Evolutionary conservation across 2,329 filamentous ascomycete genomes (phyloP).

Genomic region (Chrysosphaeria jannelii): DNA sequence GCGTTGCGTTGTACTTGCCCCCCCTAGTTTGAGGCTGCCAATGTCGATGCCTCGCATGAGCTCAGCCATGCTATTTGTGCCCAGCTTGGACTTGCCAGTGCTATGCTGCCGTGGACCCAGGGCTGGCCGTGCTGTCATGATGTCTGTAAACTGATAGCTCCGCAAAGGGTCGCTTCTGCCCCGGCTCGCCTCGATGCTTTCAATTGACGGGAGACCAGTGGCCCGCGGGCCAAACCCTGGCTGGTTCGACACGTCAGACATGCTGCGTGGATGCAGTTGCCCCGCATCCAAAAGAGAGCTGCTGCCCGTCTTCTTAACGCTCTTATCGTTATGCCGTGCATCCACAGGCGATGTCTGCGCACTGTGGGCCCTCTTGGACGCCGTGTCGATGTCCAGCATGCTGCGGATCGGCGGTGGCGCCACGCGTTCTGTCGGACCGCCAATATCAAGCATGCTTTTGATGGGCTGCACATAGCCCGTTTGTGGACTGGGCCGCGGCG

Average conservation of each 20-base stretch:
- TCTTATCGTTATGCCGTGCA: too few relatives aligned
- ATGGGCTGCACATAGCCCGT: slow-evolving; percentile 21
- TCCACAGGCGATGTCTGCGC: too few relatives aligned
- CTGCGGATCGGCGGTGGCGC: slow-evolving; percentile 14
- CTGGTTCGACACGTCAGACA: slow-evolving; percentile 20
- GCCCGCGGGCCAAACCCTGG: neutral
- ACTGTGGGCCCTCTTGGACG: too few relatives aligned
- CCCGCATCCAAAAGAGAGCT: too few relatives aligned
- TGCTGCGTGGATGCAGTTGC: slow-evolving; percentile 15
- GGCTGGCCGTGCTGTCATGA: too few relatives aligned
- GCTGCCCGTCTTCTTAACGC: too few relatives aligned
- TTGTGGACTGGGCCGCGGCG: slow-evolving; percentile 7
- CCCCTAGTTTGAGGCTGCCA: slow-evolving; percentile 16
- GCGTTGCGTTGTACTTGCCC: slow-evolving; percentile 12
- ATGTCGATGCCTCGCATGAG: slow-evolving; percentile 21
- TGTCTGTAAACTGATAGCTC: slow-evolving; percentile 31
- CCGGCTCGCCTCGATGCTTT: slow-evolving; percentile 8
- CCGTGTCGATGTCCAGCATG: slow-evolving; percentile 19
- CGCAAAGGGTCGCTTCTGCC: slow-evolving; percentile 13
- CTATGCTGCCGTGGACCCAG: too few relatives aligned
- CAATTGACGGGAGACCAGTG: slow-evolving; percentile 12
- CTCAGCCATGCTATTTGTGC: slow-evolving; percentile 16
- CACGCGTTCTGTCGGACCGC: slow-evolving; percentile 11
- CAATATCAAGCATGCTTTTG: slow-evolving; percentile 34
- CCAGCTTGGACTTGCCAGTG: slow-evolving; percentile 3